Percentiles rank a stretch among this genome's conserved stretches.
Evolutionary conservation across 805 yeast species (phyloP).

Genomic region (Clavispora asparagi): DNA sequence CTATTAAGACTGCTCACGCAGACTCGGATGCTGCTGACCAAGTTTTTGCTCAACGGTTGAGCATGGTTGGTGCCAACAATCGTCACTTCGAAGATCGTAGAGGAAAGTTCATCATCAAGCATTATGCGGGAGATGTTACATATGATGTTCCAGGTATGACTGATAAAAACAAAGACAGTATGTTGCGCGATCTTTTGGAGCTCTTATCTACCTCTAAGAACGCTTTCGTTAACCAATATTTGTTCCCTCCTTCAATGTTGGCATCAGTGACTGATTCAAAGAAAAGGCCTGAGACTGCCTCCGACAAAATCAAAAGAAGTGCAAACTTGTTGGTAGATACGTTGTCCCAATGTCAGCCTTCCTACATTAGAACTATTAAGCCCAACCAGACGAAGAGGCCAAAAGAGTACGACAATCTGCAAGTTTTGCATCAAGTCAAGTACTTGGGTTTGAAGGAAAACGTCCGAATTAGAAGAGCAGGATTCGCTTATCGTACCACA

Average conservation of each 20-base stretch:
- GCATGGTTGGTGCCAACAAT: conserved; percentile 69
- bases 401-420: conserved; percentile 78
- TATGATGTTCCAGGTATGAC: conserved; percentile 89
- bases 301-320: conserved; percentile 87
- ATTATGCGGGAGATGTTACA: conserved; percentile 97
- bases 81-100: conserved; percentile 87
- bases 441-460: conserved; percentile 95
- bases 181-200: conserved; percentile 83
- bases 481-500: conserved; percentile 95
- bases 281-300: conserved; percentile 89
- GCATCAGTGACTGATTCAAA: conserved; percentile 48
- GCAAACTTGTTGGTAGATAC: conserved; percentile 91
- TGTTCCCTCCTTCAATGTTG: conserved; percentile 37
- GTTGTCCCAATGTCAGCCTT: conserved; percentile 84
- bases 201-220: conserved; percentile 69
- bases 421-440: conserved; percentile 92
- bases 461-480: conserved; percentile 96
- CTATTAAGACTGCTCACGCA: conserved; percentile 97
- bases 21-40: conserved; percentile 96
- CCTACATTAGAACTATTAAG: conserved; percentile 94
- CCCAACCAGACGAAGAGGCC: conserved; percentile 94
- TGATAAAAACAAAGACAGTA: conserved; percentile 92
- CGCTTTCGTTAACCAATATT: conserved; percentile 54
- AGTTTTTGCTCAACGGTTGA: conserved; percentile 87
- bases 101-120: conserved; percentile 83